Evolutionary conservation across 2,329 filamentous ascomycete genomes (phyloP), one percentile per base, ranked within the genome.

Genomic region (Ceratocystis alfenasii): DNA sequence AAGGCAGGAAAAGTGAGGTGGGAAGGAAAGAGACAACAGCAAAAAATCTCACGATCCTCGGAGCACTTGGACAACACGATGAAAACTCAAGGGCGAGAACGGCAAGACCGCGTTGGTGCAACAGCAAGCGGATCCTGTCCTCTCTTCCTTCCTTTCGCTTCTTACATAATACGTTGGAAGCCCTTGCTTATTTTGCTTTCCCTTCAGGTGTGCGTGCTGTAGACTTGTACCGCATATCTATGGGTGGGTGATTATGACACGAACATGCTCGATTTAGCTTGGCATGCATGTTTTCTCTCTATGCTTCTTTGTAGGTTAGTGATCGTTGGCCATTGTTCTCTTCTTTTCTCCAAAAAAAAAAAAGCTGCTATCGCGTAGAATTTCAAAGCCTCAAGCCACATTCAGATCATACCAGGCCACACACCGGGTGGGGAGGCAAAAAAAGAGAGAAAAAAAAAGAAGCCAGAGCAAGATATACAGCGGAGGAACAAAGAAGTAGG

Each of bases 31-130:
- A 41, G 36, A 41, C 36, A 41, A 41, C 10, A 41, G 36, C 10
- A 15, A 55, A 15, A 55, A 55, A 55, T 25, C 50, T 55, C 50
- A 55, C 50, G 50, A 55, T 55, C 50, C 8, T 55, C 50, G 50
- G 10, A 15, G 28, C 50, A 28, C 20, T 55, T 22, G 25, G 25
- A 25, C 20, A 28, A 15, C 10, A 28, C 50, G 50, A 30, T 2
- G n/a, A n/a, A 48, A n/a, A 22, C 22, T 25, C 8, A 30, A 22
- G 17, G 12, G n/a, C 48, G 48, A 53, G 50, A 28, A 30, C 50
- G 50, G 50, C 12, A 55, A 55, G 50, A 22, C 50, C 50, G 50
- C 25, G 50, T 55, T 22, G 20, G 50, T 55, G 50, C 50, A 55
- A 55, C 22, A 25, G n/a, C 25, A 6, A n/a, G 50, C 50, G 15